These are phyloP conservation scores for Mycena galericulata DNA, from an alignment of 768 basidiomycete species.

Conservation along the genomic window DNA sequence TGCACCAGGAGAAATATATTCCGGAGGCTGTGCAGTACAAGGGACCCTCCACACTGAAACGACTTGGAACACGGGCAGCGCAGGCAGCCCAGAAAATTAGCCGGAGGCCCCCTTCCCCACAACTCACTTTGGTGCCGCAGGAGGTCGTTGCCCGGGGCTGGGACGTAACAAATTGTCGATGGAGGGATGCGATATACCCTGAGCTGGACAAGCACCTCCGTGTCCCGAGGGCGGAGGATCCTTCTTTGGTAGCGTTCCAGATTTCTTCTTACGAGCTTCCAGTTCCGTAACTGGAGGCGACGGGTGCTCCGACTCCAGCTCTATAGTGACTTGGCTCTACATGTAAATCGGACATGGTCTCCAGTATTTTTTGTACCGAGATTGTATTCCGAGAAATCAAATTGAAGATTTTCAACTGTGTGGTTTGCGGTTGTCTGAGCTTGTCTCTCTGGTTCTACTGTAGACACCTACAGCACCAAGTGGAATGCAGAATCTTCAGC, in stretches of 20 bases:
- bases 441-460: no score
- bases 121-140: background rate
- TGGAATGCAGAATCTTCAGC: no score
- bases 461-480: no score
- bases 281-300: background rate
- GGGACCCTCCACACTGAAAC: background rate
- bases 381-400: no score
- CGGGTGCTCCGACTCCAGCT: no score
- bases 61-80: background rate
- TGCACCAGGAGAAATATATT: background rate
- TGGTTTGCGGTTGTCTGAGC: no score
- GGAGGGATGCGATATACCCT: slow-evolving; percentile 5
- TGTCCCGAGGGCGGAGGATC: background rate
- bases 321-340: background rate
- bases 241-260: background rate
- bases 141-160: slow-evolving; percentile 1
- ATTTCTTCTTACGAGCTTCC: background rate
- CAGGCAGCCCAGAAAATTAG: background rate
- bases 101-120: background rate
- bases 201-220: background rate
- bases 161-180: slow-evolving; percentile 6
- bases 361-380: no score
- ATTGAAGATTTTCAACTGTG: no score
- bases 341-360: no score
- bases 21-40: background rate